phyloP scores from a whole-genome alignment of 129 eudicot genomes.

The Mikania micrantha region DNA sequence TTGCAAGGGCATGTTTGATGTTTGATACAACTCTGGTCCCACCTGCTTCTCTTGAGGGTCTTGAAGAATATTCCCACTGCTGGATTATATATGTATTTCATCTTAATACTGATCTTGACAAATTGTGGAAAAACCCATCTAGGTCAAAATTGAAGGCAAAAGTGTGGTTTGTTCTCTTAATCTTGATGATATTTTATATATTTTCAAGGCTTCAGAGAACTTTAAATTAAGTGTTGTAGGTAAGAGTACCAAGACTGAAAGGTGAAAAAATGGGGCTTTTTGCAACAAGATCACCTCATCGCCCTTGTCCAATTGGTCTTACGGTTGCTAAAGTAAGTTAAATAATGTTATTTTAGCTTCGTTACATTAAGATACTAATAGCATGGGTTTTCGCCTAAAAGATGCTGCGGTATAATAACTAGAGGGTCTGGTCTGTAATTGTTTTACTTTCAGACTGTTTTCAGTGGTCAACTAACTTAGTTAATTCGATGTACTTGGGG shows the following conservation, averaged over 20 bases:
- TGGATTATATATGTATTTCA: slow-evolving; percentile 95
- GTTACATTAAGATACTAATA: background rate
- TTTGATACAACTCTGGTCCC: slow-evolving; percentile 79
- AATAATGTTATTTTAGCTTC: background rate
- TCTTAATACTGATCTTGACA: slow-evolving; percentile 87
- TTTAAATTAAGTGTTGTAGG: slow-evolving; percentile 37
- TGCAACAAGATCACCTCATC: slow-evolving; percentile 99
- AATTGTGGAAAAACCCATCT: slow-evolving; percentile 85
- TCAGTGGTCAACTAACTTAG: too few relatives aligned
- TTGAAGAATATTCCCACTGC: slow-evolving; percentile 85
- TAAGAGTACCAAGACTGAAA: slow-evolving; percentile 81
- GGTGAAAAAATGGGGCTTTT: slow-evolving; percentile 88
- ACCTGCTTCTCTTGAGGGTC: slow-evolving; percentile 90
- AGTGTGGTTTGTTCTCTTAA: slow-evolving; percentile 32
- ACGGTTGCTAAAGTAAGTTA: slow-evolving; percentile 78
- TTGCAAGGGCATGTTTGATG: slow-evolving; percentile 74
- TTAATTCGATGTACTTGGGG: too few relatives aligned
- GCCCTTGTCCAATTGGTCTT: slow-evolving; percentile 94
- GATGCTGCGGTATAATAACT: too few relatives aligned
- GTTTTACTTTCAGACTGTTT: too few relatives aligned
- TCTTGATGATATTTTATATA: background rate
- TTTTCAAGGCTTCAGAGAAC: background rate
- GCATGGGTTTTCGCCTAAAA: background rate
- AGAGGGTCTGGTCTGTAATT: too few relatives aligned
- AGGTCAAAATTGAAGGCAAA: slow-evolving; percentile 87